Conservation (phyloP, 352 stramenopile species). For the Plasmopara muralis region DNA sequence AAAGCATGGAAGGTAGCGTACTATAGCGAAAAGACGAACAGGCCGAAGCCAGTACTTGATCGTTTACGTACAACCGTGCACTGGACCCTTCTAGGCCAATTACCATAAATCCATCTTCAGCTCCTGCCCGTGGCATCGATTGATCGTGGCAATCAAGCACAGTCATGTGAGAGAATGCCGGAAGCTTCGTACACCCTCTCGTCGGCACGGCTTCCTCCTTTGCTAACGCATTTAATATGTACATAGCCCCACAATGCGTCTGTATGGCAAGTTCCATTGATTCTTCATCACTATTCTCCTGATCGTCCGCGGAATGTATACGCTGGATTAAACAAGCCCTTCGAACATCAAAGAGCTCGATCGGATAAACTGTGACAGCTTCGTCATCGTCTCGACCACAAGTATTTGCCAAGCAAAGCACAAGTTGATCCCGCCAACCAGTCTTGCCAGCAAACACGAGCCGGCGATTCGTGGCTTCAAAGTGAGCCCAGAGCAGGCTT, state of each 20-base stretch:
- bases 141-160: constrained; percentile 14
- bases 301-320: neutral
- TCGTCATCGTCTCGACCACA: constrained; percentile 1
- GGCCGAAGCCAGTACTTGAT: constrained; percentile 28
- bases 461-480: constrained; percentile 8
- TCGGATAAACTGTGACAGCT: constrained; percentile 3
- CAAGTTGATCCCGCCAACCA: constrained; percentile 26
- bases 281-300: neutral
- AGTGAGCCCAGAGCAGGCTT: constrained; percentile 34
- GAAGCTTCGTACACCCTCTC: constrained; percentile 17
- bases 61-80: constrained; percentile 49
- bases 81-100: constrained; percentile 36
- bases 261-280: constrained; percentile 25
- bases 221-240: constrained; percentile 17
- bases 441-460: constrained; percentile 29
- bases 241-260: constrained; percentile 32
- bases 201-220: neutral
- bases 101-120: constrained; percentile 7
- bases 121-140: neutral
- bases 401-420: constrained; percentile 12
- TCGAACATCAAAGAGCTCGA: constrained; percentile 12
- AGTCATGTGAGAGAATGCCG: constrained; percentile 34
- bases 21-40: constrained; percentile 63
- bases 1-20: constrained; percentile 29
- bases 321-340: constrained; percentile 15